Evolutionary conservation across 2,329 filamentous ascomycete species (phyloP), one percentile per base, ranked within the genome.

Genomic region (Botrytis pseudocinerea): DNA sequence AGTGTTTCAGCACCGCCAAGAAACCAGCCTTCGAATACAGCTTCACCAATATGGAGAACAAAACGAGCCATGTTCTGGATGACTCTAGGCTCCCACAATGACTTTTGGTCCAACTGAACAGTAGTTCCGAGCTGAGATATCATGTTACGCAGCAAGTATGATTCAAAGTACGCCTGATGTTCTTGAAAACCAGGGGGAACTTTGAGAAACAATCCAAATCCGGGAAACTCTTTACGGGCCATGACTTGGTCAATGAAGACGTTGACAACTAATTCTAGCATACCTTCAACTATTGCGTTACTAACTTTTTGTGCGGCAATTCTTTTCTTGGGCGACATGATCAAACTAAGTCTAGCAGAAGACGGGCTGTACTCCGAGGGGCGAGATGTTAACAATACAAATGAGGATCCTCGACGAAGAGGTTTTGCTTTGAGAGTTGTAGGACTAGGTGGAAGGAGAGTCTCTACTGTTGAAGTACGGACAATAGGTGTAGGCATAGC

Each of bases 1-100:
- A 96, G 88, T 6, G 90, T 87, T 77, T 94, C 92, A 1, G 93
- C 93, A 1, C 95, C 95, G 76, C 96, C 92, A 75, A 98, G 89
- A 79, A 98, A 98, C 93, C 95, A 98, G 25, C 96, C 96, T 82
- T 98, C 96, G 77, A 96, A 98, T 20, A 97, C 91, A 9, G 94
- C 93, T 81, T 99, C 96, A 0, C 92, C 89, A 80, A 98, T 88
- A 79, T 98, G 93, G 4, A 89, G 85, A 46, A 91, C 90, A 75
- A 98, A 92, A 20, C 94, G 89, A 0, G 92, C 91, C 79, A 99
- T 86, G 77, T 99, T 99, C 6, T 92, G 95, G 68, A 99, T 85
- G 1, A 97, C 88, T 74, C 92, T 90, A 1, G 96, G 93, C 80
- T 98, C 95, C 72, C 89, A 88, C 2, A 98, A 85, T 0, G 91